Evolutionary conservation across 352 stramenopile species (phyloP).

Genomic region (Pythium guiyangense): DNA sequence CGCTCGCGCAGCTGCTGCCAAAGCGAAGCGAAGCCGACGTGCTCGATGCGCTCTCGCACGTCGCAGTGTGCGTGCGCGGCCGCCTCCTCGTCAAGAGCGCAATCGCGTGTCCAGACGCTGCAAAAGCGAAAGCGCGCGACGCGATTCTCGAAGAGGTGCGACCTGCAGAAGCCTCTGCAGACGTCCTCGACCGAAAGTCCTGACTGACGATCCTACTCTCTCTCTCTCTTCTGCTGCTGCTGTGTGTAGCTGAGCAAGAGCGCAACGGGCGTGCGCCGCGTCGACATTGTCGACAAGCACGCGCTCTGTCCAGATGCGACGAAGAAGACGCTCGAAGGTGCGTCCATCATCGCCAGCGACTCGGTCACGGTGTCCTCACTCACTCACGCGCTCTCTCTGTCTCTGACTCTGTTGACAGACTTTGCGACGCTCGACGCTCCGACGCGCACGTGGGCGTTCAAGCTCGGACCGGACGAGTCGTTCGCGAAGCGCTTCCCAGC

Average conservation of each 20-base stretch:
- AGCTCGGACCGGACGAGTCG: constrained; percentile 34
- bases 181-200: not conserved
- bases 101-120: constrained; percentile 30
- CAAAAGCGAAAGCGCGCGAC: constrained; percentile 27
- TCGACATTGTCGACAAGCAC: constrained; percentile 39
- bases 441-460: constrained; percentile 52
- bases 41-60: constrained; percentile 31
- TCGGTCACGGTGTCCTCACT: constrained; percentile 3
- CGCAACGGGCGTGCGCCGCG: constrained; percentile 32
- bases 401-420: no score
- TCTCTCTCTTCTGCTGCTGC: not conserved
- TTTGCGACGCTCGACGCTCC: constrained; percentile 38
- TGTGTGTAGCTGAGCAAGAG: constrained; percentile 22
- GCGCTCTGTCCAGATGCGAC: constrained; percentile 29
- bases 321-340: constrained; percentile 49
- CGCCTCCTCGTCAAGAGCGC: constrained; percentile 35
- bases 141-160: constrained; percentile 49
- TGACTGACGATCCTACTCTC: not conserved
- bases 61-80: constrained; percentile 37
- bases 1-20: constrained; percentile 32
- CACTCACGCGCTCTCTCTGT: not conserved
- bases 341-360: no score
- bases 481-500: constrained; percentile 47
- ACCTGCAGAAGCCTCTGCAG: not conserved
- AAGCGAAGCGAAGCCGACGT: constrained; percentile 30